A percentile compares a stretch with the other conserved stretches of the same genome.
These are phyloP conservation scores for Yamadazyma kanchanaburiensis DNA, from an alignment of 1,139 yeast genomes.

Conservation along the genomic window DNA sequence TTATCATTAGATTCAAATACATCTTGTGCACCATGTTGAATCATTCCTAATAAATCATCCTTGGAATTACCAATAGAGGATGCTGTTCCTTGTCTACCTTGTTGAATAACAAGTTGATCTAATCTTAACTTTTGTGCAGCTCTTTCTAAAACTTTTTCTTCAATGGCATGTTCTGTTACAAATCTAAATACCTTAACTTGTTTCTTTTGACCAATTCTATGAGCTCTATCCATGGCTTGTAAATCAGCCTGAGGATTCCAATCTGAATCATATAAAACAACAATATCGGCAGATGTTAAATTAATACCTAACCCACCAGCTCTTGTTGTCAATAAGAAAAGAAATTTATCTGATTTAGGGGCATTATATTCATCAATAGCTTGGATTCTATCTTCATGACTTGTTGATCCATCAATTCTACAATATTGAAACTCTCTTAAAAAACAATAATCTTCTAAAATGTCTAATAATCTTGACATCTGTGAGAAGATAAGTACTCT, in stretches of 20 bases:
- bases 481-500: conserved; percentile 91
- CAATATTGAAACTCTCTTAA: conserved; percentile 83
- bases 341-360: conserved; percentile 78
- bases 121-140: conserved; percentile 92
- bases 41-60: conserved; percentile 90
- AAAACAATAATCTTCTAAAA: conserved; percentile 86
- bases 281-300: conserved; percentile 89
- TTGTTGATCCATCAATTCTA: conserved; percentile 92
- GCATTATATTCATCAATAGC: conserved; percentile 91
- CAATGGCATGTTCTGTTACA: conserved; percentile 94
- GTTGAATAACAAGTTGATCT: conserved; percentile 95
- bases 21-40: conserved; percentile 88
- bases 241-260: conserved; percentile 99
- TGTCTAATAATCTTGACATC: conserved; percentile 90
- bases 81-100: conserved; percentile 61
- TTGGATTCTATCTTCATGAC: conserved; percentile 86
- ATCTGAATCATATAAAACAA: conserved; percentile 87
- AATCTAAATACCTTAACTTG: conserved; percentile 90
- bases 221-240: conserved; percentile 99
- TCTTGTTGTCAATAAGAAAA: conserved; percentile 87
- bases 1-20: conserved; percentile 57
- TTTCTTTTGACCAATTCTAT: conserved; percentile 95
- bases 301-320: conserved; percentile 99
- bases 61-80: conserved; percentile 49
- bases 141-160: conserved; percentile 91